Base-by-base conservation (phyloP, 2,329 filamentous ascomycete genomes). In the Claviceps sp. region DNA sequence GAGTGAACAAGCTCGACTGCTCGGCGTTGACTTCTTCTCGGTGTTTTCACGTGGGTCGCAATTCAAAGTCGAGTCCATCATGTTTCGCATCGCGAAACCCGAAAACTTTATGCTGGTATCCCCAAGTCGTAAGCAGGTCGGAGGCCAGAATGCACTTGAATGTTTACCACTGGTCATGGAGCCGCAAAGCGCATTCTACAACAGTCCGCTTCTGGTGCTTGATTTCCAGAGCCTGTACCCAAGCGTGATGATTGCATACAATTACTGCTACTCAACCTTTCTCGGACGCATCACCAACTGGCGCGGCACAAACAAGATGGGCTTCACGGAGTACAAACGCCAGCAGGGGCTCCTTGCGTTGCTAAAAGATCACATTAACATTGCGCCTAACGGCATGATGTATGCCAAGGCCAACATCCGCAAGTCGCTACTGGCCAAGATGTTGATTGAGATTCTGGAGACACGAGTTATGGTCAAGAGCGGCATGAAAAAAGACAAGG, bases 201-300 rank as follows among this genome's bases (percentile, higher is more conserved):
- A 75, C 52, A 93, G 87, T 55, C 93, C 93, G 0, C 65, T 98
- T 0, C 65, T 98, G 3, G 93, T 98, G 0, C 74, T 98, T 6
- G 93, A 98, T 67, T 98, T 98, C 57, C 91, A 97, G 63, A 95
- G 89, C 54, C 71, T 98, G 47, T 98, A 98, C 58, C 93, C 93
- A 0, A 96, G 90, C 66, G 84, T 97, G 54, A 96, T 98, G 89
- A 97, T 98, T 63, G 93, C 93, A 0, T 97, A 98, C 72, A 98
- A 98, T 62, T 93, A 96, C 64, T 98, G 93, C 70, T 98, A 98
- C 64, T 97, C 93, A 0, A 98, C 93, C 0, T 98, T 90, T 59
- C 75, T 97, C 0, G 93, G 93, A 0, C 81, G 93, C 34, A 82
- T 95, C 41, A 79, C 82, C 30, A 81, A 82, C 59, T 96, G 91